These are phyloP conservation scores for Diaporthe helianthi DNA, from an alignment of 2,329 filamentous ascomycete genomes.

Conservation along the genomic window DNA sequence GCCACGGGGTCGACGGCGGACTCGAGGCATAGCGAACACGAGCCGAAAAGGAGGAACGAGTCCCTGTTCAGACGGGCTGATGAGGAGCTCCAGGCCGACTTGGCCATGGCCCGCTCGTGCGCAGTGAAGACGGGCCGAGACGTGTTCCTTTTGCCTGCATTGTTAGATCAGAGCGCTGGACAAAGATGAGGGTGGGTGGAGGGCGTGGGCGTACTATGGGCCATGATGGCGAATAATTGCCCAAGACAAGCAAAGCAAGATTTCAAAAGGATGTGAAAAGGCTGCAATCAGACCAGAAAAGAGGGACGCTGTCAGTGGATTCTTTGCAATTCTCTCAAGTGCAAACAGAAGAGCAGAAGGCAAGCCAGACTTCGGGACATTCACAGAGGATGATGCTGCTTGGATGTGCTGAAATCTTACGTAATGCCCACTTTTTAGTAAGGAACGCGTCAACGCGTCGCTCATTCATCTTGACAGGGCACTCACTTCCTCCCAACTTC, in stretches of 20 bases:
- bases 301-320: not conserved
- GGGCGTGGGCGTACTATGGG: slow-evolving; percentile 51
- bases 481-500: not conserved
- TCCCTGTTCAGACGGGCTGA: slow-evolving; percentile 87
- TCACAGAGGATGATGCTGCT: not conserved
- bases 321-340: not conserved
- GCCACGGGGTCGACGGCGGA: slow-evolving; percentile 82
- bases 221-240: slow-evolving; percentile 41
- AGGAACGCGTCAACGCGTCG: slow-evolving; percentile 23
- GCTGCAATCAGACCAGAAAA: too few relatives aligned
- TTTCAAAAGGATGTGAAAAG: not conserved
- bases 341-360: not conserved
- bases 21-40: slow-evolving; percentile 86
- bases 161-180: slow-evolving; percentile 32
- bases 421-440: slow-evolving; percentile 15
- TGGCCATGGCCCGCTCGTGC: slow-evolving; percentile 84
- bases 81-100: slow-evolving; percentile 80
- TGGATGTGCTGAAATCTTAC: not conserved
- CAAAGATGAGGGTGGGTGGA: not conserved
- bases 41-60: slow-evolving; percentile 89
- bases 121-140: slow-evolving; percentile 93
- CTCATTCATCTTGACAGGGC: not conserved
- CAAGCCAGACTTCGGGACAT: too few relatives aligned
- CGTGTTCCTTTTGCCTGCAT: slow-evolving; percentile 81
- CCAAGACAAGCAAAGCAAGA: not conserved